Conservation (phyloP, 305 asterid species). For the Solanum hybrid region DNA sequence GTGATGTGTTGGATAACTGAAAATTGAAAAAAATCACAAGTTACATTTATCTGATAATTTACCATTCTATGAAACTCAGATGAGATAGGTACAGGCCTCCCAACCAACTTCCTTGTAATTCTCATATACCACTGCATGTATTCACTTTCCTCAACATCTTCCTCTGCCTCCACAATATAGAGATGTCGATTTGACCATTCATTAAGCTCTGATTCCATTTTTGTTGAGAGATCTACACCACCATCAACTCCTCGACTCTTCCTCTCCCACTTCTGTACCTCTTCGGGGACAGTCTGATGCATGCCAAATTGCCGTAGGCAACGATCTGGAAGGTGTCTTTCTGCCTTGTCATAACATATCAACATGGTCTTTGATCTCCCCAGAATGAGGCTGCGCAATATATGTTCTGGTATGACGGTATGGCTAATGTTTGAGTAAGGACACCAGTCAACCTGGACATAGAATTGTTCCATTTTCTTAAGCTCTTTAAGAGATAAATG, state of each 20-base stretch:
- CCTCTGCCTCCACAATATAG: conserved; percentile 79
- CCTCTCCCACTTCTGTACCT: conserved; percentile 87
- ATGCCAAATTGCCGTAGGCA: conserved; percentile 85
- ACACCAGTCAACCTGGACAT: conserved; percentile 77
- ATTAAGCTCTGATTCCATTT: conserved; percentile 78
- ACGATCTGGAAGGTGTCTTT: conserved; percentile 92
- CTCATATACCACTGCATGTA: conserved; percentile 75
- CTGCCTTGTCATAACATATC: conserved; percentile 93
- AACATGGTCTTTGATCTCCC: conserved; percentile 93
- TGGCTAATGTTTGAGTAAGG: conserved; percentile 82
- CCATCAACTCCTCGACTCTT: conserved; percentile 96
- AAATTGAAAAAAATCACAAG: background rate
- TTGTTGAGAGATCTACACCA: conserved; percentile 70
- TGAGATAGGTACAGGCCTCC: conserved; percentile 77
- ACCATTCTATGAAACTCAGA: conserved; percentile 91
- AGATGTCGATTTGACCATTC: conserved; percentile 80
- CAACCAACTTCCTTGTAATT: conserved; percentile 70
- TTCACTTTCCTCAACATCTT: conserved; percentile 68
- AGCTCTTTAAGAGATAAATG: background rate
- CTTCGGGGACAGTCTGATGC: conserved; percentile 73
- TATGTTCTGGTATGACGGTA: conserved; percentile 60
- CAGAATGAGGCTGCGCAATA: conserved; percentile 67
- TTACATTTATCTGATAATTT: conserved; percentile 16
- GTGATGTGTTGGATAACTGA: background rate
- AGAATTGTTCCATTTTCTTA: conserved; percentile 5